Conservation (phyloP, 495 filamentous ascomycete species). For the Aspergillus steynii region DNA sequence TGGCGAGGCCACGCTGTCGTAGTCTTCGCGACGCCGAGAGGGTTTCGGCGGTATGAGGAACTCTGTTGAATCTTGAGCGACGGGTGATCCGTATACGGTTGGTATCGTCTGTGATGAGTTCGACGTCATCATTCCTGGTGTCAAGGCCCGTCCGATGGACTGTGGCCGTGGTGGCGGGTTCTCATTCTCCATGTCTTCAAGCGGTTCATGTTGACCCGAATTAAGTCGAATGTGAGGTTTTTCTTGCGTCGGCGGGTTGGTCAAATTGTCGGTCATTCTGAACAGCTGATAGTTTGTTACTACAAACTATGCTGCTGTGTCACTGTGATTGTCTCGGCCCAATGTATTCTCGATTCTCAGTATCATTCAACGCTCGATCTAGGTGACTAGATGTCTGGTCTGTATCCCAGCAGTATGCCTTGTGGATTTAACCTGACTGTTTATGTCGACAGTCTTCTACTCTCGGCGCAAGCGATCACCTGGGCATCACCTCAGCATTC, state of each 20-base stretch:
- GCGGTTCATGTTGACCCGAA: slow-evolving; percentile 55
- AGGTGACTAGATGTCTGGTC: background rate
- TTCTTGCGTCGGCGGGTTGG: slow-evolving; percentile 4
- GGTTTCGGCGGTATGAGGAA: slow-evolving; percentile 58
- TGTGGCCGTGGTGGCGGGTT: background rate
- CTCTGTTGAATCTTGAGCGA: slow-evolving; percentile 55
- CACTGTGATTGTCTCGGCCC: background rate
- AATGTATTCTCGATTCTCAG: background rate
- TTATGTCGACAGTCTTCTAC: background rate
- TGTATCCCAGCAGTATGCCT: background rate
- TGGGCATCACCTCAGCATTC: background rate
- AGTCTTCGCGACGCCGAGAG: slow-evolving; percentile 46
- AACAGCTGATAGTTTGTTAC: background rate
- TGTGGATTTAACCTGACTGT: background rate
- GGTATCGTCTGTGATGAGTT: slow-evolving; percentile 22
- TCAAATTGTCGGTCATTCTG: slow-evolving; percentile 14
- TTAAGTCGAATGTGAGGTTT: slow-evolving; percentile 58
- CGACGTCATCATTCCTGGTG: slow-evolving; percentile 14
- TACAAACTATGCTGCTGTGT: background rate
- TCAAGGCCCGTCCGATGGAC: slow-evolving; percentile 21
- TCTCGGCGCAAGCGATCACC: background rate
- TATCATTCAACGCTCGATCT: background rate
- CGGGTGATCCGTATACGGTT: slow-evolving; percentile 24
- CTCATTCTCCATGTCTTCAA: slow-evolving; percentile 30
- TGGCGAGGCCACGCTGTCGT: slow-evolving; percentile 42